Conservation (phyloP, 768 basidiomycete genomes). For the Lentinula detonsa region DNA sequence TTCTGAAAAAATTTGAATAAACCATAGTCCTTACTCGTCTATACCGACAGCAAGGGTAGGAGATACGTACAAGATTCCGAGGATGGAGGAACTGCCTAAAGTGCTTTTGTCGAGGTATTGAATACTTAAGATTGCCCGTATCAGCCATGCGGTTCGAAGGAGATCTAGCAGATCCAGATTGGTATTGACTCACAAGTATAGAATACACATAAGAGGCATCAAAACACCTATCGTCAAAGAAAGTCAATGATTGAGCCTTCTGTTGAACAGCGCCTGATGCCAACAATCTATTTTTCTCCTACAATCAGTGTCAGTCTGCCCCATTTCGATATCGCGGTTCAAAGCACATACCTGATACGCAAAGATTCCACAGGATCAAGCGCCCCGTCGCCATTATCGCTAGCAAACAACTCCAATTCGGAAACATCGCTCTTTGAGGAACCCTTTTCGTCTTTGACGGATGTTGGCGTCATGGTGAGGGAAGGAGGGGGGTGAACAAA, state of each 20-base stretch:
- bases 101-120: slow-evolving; percentile 80
- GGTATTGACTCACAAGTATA: slow-evolving; percentile 42
- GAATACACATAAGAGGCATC: slow-evolving; percentile 26
- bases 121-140: slow-evolving; percentile 38
- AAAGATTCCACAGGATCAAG: slow-evolving; percentile 48
- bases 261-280: slow-evolving; percentile 47
- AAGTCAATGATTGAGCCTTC: slow-evolving; percentile 56
- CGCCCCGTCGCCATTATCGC: not conserved
- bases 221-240: not conserved
- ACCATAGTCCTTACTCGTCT: not conserved
- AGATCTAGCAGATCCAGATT: not conserved
- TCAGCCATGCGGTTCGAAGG: not conserved
- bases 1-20: slow-evolving; percentile 25
- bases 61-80: slow-evolving; percentile 55
- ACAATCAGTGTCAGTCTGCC: not conserved
- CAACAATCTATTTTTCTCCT: slow-evolving; percentile 55
- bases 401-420: not conserved
- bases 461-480: not conserved
- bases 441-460: not conserved
- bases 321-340: not conserved
- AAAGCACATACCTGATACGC: slow-evolving; percentile 39
- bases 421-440: not conserved
- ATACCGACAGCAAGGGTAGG: not conserved
- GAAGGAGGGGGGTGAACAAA: not conserved
- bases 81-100: slow-evolving; percentile 58